Conservation (phyloP, 257 asterid species). For the Salvia miltiorrhiza region DNA sequence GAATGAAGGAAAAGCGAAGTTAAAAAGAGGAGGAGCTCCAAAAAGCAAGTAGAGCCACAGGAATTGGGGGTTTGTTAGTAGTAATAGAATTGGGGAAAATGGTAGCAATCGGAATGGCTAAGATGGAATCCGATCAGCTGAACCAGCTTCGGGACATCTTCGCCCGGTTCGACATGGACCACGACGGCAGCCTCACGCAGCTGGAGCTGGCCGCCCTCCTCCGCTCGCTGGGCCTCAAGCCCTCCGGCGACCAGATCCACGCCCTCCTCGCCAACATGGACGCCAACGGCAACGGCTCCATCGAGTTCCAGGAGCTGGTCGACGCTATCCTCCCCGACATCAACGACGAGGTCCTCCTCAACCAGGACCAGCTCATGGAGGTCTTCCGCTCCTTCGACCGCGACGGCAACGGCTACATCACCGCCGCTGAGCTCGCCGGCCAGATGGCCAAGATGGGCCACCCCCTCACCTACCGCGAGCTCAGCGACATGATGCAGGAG, state of each 20-base stretch:
- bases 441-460: slow-evolving; percentile 94
- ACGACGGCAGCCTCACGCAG: slow-evolving; percentile 89
- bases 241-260: slow-evolving; percentile 75
- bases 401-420: slow-evolving; percentile 85
- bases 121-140: slow-evolving; percentile 48
- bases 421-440: slow-evolving; percentile 83
- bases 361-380: slow-evolving; percentile 69
- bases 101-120: slow-evolving; percentile 31
- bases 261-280: slow-evolving; percentile 60
- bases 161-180: slow-evolving; percentile 86
- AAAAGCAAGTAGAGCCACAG: slow-evolving; percentile 3
- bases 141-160: slow-evolving; percentile 63
- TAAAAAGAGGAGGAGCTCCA: not conserved
- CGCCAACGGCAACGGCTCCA: slow-evolving; percentile 78
- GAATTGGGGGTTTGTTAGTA: not conserved
- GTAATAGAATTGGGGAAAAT: not conserved
- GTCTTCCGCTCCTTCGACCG: slow-evolving; percentile 81
- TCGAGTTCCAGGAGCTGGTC: slow-evolving; percentile 78
- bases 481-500: slow-evolving; percentile 73
- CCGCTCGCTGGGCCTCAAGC: slow-evolving; percentile 78
- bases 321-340: slow-evolving; percentile 62
- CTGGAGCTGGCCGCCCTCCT: slow-evolving; percentile 84
- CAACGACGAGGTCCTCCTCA: slow-evolving; percentile 51
- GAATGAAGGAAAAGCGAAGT: too few relatives aligned
- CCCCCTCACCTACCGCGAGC: slow-evolving; percentile 76